These are phyloP conservation scores for Vigna unguiculata DNA, from an alignment of 306 rosid species.

Conservation along the genomic window DNA sequence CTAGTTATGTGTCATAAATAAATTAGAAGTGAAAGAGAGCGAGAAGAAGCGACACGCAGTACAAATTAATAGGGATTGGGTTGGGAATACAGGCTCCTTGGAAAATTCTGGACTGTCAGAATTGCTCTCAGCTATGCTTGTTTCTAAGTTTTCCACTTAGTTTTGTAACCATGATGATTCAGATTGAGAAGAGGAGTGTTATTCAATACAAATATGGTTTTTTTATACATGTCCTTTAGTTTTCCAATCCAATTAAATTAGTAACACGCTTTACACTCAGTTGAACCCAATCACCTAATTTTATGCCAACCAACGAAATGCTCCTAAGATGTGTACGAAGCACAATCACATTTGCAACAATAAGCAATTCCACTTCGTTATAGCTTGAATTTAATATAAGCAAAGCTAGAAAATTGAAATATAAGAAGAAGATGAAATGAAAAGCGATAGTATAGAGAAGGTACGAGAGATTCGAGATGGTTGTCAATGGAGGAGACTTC, in stretches of 20 bases:
- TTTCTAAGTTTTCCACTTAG: not conserved
- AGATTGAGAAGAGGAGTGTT: not conserved
- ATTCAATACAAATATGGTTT: not conserved
- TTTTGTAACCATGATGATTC: not conserved
- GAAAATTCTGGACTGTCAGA: not conserved
- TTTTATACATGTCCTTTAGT: too few relatives aligned
- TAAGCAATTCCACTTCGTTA: not conserved
- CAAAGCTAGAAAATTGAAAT: not conserved
- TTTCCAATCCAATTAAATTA: not conserved
- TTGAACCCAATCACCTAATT: not conserved
- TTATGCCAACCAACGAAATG: not conserved
- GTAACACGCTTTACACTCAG: not conserved
- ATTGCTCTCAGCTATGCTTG: not conserved
- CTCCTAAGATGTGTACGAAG: not conserved
- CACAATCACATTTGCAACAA: not conserved
- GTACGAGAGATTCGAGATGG: conserved; percentile 52
- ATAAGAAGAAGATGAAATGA: not conserved
- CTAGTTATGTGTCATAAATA: not conserved
- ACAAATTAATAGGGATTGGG: too few relatives aligned
- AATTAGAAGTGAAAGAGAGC: not conserved
- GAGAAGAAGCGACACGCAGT: not conserved
- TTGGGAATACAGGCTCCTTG: not conserved
- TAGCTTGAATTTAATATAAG: not conserved
- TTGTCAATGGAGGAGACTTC: conserved; percentile 64
- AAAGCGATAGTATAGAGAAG: not conserved